phyloP scores from a whole-genome alignment of 2,329 filamentous ascomycete species.

The Penicillium sp. region DNA sequence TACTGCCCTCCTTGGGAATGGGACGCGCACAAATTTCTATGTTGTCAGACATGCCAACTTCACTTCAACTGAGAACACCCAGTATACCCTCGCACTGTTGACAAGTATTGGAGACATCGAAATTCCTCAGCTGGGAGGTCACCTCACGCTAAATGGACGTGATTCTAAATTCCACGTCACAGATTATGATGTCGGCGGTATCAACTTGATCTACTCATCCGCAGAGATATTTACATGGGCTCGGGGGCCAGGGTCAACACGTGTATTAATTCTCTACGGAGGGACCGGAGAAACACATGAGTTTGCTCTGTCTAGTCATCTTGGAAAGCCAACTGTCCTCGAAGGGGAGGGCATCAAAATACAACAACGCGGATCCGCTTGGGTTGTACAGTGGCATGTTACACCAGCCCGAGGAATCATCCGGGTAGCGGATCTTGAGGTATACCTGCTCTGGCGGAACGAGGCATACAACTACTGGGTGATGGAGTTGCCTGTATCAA shows the following conservation, averaged over 20 bases:
- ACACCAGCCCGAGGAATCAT: slow-evolving; percentile 19
- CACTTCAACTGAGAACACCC: slow-evolving; percentile 9
- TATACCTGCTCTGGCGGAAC: slow-evolving; percentile 32
- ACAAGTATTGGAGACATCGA: slow-evolving; percentile 30
- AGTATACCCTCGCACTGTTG: slow-evolving; percentile 14
- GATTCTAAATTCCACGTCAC: slow-evolving; percentile 36
- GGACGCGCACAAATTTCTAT: slow-evolving; percentile 14
- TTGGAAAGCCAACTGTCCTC: slow-evolving; percentile 14
- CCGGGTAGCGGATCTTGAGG: slow-evolving; percentile 21
- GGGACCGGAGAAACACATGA: slow-evolving; percentile 30
- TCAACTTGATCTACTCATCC: slow-evolving; percentile 29
- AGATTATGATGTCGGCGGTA: slow-evolving; percentile 29
- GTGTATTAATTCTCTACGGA: slow-evolving; percentile 33
- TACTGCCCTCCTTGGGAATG: slow-evolving; percentile 12
- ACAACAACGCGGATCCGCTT: background rate
- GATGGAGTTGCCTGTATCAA: slow-evolving; percentile 24
- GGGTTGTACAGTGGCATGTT: slow-evolving; percentile 19
- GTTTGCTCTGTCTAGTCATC: slow-evolving; percentile 20
- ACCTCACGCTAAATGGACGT: slow-evolving; percentile 24
- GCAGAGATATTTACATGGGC: slow-evolving; percentile 36
- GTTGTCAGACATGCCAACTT: slow-evolving; percentile 19
- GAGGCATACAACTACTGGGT: slow-evolving; percentile 35
- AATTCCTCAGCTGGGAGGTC: slow-evolving; percentile 28
- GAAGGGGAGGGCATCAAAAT: slow-evolving; percentile 10
- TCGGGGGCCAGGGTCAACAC: slow-evolving; percentile 9